Conservation (phyloP, 2,329 filamentous ascomycete species). For the Penicillium sp. region DNA sequence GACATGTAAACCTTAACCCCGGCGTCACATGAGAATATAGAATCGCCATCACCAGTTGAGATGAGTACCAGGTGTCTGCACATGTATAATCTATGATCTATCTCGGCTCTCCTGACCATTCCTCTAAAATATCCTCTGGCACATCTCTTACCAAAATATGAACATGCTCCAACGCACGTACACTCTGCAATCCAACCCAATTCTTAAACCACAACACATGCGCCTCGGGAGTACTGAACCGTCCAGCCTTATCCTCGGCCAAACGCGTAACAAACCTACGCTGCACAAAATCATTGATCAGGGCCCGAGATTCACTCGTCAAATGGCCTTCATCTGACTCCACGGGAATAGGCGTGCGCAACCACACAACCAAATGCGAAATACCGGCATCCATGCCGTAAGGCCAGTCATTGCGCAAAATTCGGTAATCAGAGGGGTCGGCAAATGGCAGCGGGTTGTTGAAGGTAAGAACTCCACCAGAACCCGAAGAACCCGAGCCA, state of each 20-base stretch:
- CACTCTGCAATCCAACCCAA: conserved; percentile 61
- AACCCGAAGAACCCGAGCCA: conserved; percentile 15
- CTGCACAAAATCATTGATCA: conserved; percentile 53
- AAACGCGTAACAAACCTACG: conserved; percentile 51
- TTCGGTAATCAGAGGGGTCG: conserved; percentile 55
- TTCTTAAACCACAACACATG: conserved; percentile 67
- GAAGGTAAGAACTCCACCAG: conserved; percentile 32
- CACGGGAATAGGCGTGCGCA: conserved; percentile 51
- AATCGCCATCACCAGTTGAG: background rate
- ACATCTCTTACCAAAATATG: conserved; percentile 56
- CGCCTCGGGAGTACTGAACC: conserved; percentile 35
- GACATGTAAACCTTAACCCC: background rate
- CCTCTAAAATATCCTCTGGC: conserved; percentile 43
- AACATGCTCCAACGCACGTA: conserved; percentile 59
- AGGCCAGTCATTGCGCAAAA: conserved; percentile 64
- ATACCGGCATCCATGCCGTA: conserved; percentile 59
- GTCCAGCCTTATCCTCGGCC: conserved; percentile 32
- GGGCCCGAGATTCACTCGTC: conserved; percentile 48
- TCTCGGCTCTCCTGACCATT: conserved; percentile 44
- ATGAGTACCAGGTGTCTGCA: background rate
- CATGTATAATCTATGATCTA: background rate
- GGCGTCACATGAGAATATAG: background rate
- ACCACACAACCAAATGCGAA: conserved; percentile 59
- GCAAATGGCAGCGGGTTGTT: conserved; percentile 54
- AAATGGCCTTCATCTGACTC: conserved; percentile 50